Base-by-base conservation (phyloP, 1,139 yeast genomes). In the Blastobotrys elegans region DNA sequence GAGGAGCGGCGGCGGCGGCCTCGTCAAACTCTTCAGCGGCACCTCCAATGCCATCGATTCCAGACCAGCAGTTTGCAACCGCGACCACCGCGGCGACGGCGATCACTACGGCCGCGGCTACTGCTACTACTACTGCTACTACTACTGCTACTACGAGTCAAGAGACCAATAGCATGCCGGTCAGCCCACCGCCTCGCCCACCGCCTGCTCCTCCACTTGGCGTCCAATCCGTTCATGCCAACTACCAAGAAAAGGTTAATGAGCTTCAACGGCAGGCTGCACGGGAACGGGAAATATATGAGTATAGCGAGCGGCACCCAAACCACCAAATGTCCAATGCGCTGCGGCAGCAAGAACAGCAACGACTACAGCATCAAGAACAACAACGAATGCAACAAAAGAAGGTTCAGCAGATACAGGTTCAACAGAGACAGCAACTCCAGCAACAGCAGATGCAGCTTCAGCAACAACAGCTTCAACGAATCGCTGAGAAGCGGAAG, bases 161-260 rank as follows among this genome's bases (percentile, higher is more conserved):
- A 17, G 31, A 45, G 30, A 16, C 29, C 4, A 22, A 21, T 21
- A 37, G 20, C 20, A 16, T 37, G 18, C 40, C 40, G 18, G 10
- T 29, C 14, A 53, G 67, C 2, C 68, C 71, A 10, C 71, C 71
- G 2, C 71, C 71, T 3, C 57, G 71, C 14, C 71, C 71, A 0
- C 68, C 71, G 1, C 71, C 71, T 11, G 71, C 71, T 2, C 71
- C 71, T n/a, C 71, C 69, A 2, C 57, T 67, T 10, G 70, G 69
- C 1, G 69, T 65, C 2, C 61, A 64, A 2, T 61, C 67, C 4
- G 68, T 65, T 7, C 60, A 61, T 43, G 59, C 63, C 31, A 55
- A 53, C 44, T 52, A 48, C 49, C 49, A 54, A 39, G 52, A 53
- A 24, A 52, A 52, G 22, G 39, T 46, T 8, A 35, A 43, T 30